Evolutionary conservation across 208 protist genomes (phyloP), one percentile per base, ranked within the genome.

Genomic region (Trypanosoma caninum): DNA sequence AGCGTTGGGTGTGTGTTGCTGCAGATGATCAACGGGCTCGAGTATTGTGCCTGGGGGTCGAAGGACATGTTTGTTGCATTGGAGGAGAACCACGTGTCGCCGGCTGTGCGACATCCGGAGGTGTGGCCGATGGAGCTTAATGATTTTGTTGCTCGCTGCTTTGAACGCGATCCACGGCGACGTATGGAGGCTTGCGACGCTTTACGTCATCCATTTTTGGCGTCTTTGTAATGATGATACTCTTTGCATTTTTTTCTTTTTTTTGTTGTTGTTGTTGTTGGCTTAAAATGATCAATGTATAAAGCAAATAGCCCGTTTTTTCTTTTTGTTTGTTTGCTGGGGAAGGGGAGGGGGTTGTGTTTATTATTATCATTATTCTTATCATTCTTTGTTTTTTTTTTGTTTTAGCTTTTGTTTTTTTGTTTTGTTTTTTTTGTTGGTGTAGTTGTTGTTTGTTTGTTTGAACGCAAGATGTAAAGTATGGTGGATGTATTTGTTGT

Each of bases 1-100:
- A 58, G 58, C 14, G 56, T 72, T 4, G 66, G 66, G 8, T 63
- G 56, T 54, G 58, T 72, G n/a, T 11, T 72, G 35, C 38, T 72
- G 50, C 56, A 65, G 7, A 72, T 72, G 66, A 37, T 48, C 10
- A 61, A 72, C 34, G 58, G 66, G 9, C 20, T 66, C 5, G 54
- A 59, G 1, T 64, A 62, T 25, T 9, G 27, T 14, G 31, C 38
- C 9, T 72, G 57, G 56, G 34, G 28, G 5, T 13, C 34, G 18
- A 16, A 5, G 3, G 44, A 53, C 31, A 34, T 57, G 40, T 72
- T 64, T 59, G 31, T 25, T 14, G 59, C 58, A 0, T 18, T 72
- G 0, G 59, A 72, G 27, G 47, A 65, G 13, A 65, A 65, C 27
- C 53, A 54, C 28, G 28, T 72, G 11, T 59, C 51, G 10, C 66